These are phyloP conservation scores for Apiotrichum domesticum DNA, from an alignment of 1,284 basidiomycete genomes.

Conservation along the genomic window DNA sequence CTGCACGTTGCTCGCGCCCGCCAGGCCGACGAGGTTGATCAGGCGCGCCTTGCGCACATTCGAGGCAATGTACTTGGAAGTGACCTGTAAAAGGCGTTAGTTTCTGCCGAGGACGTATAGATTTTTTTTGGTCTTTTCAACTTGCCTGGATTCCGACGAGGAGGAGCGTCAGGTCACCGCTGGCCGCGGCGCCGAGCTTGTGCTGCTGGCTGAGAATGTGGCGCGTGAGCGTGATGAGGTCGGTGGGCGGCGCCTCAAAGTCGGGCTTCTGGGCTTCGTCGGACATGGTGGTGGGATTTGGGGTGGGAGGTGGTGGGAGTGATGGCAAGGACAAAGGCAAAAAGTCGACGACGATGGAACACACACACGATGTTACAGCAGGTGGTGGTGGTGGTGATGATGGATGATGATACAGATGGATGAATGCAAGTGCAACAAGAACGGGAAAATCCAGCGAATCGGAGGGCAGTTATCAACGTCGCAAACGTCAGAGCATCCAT, in stretches of 20 bases:
- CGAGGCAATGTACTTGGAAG: constrained; percentile 84
- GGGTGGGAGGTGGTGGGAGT: too few species aligned
- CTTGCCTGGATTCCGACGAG: constrained; percentile 87
- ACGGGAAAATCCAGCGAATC: too few species aligned
- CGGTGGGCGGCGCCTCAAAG: constrained; percentile 64
- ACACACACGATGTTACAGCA: too few species aligned
- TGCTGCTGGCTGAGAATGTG: constrained; percentile 81
- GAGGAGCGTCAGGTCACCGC: constrained; percentile 90
- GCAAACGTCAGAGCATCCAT: too few species aligned
- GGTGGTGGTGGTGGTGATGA: background rate
- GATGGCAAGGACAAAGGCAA: too few species aligned
- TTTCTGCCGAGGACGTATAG: constrained; percentile 7
- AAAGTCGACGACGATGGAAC: too few species aligned
- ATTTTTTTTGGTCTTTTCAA: constrained; percentile 52
- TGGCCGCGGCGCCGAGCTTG: constrained; percentile 68
- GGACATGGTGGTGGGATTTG: constrained; percentile 4
- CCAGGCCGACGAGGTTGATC: constrained; percentile 96
- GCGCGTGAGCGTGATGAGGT: constrained; percentile 85
- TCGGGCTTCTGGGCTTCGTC: background rate
- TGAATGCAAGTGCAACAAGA: background rate
- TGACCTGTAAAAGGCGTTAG: constrained; percentile 42
- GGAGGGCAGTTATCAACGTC: too few species aligned
- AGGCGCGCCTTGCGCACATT: constrained; percentile 95
- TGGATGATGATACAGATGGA: background rate
- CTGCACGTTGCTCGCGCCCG: constrained; percentile 93